Base-by-base conservation (phyloP, 2,329 filamentous ascomycete genomes). In the Diaporthe sp. region DNA sequence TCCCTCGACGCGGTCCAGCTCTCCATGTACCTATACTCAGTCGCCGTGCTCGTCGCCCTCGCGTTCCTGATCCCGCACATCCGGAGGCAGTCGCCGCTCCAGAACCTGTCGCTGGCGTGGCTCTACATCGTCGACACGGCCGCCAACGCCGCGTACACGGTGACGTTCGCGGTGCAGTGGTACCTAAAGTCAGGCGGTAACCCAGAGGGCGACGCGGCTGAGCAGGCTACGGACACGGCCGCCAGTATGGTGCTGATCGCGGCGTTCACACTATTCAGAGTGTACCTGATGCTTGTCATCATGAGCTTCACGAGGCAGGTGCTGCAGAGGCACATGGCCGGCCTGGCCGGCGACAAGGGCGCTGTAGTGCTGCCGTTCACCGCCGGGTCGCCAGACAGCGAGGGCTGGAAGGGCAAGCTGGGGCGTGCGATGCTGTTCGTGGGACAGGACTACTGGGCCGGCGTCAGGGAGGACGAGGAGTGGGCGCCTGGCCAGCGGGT, bases 11-110 rank as follows among this genome's bases (percentile, higher is more conserved):
- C 92, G 42, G 90, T 97, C 34, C 96, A 98, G 85, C 90, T 98
- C 75, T 94, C 94, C 75, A 97, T 97, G 89, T 98, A 98, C 88
- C 89, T 98, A 67, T 98, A 98, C 88, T 97, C 94, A 37, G 89
- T 97, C 77, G 80, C 91, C 77, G 90, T 94, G 39, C 91, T 98
- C 78, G 87, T 89, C 78, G 85, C 94, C 61, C 90, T 94, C 79
- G 88, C 90, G 71, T 90, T 92, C 80, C 92, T 98, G 65, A 90
- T 94, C 81, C 94, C 94, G 67, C 93, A 97, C 82, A 94, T 98
- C 82, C 93, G 94, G 78, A 90, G 91, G 80, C 93, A 95, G 81
- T 92, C 90, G 42, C 94, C 95, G 1, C 91, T 98, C 74, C 92
- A 97, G 81, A 94, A 92, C 80, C 88, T 98, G 37, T 90, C 92